Conservation (phyloP, 331 rosid species). For the Rosa hybrid region DNA sequence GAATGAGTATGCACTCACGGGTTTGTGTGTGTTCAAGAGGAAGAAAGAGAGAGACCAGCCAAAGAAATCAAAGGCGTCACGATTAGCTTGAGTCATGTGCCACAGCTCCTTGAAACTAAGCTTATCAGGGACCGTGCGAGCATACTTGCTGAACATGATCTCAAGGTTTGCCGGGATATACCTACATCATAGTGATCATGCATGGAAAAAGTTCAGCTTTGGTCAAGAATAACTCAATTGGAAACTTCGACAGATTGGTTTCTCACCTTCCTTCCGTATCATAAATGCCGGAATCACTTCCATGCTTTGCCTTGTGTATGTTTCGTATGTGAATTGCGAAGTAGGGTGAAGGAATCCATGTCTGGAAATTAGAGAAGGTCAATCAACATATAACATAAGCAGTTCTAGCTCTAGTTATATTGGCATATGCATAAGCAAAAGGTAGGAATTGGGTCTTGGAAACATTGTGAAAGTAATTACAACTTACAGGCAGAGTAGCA, state of each 20-base stretch:
- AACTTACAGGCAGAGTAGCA: slow-evolving; percentile 67
- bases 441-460: not conserved
- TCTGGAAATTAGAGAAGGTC: slow-evolving; percentile 32
- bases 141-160: slow-evolving; percentile 73
- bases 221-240: not conserved
- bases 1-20: not conserved
- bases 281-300: slow-evolving; percentile 66
- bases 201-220: not conserved
- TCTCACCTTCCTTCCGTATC: slow-evolving; percentile 84
- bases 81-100: slow-evolving; percentile 76
- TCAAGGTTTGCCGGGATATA: slow-evolving; percentile 68
- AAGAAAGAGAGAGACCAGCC: slow-evolving; percentile 53
- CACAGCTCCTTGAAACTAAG: slow-evolving; percentile 58
- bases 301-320: slow-evolving; percentile 69
- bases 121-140: slow-evolving; percentile 57
- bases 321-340: slow-evolving; percentile 64
- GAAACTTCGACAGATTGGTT: not conserved
- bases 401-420: not conserved
- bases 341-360: slow-evolving; percentile 75
- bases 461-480: not conserved
- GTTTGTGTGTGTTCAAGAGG: not conserved
- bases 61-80: slow-evolving; percentile 64
- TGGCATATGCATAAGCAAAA: not conserved
- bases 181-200: slow-evolving; percentile 36
- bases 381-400: not conserved